Evolutionary conservation across 2,329 filamentous ascomycete species (phyloP), one percentile per base, ranked within the genome.

Genomic region (Xenosphaeropsis pyriputrescens): DNA sequence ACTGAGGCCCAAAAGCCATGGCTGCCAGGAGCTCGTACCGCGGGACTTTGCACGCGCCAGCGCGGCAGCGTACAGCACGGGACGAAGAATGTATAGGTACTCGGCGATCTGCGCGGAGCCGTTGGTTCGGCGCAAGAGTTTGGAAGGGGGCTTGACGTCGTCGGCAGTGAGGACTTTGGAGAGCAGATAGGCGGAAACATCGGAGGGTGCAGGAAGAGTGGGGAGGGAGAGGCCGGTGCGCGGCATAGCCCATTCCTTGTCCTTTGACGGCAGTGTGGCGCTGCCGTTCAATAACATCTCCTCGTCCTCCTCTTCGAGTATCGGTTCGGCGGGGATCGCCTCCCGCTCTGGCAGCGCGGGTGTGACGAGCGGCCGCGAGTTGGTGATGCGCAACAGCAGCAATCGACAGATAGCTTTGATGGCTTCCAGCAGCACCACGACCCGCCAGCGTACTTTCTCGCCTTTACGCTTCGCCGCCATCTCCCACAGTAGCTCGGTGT

Each of bases 401-500:
- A 95, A 62, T 37, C 84, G 69, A 55, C 89, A 95, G 7, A 91
- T 48, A 2, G 89, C 88, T 59, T 96, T 96, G 53, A 91, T 65
- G 1, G 75, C 70, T 60, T 98, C 91, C 16, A 98, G 65, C 3
- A 93, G 55, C 9, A 96, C 77, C 5, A 96, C 75, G 0, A 93
- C 75, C 37, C 84, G 77, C 91, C 91, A 98, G 19, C 86, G 75
- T 18, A 79, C 76, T 57, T 93, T 72, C 33, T 81, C 86, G 14
- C 85, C 83, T 44, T 78, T 78, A 35, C 89, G 72, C 60, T 93
- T 93, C 18, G 88, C 88, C 18, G 82, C 75, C 91, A 98, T 98
- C 57, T 98, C 91, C 72, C 89, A 91, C n/a, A 98, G 63, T 19
- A 98, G 66, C 61, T 98, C 85, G 0, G 88, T 94, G 55, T 96